Evolutionary conservation across 257 asterid genomes (phyloP), one percentile per base, ranked within the genome.

Genomic region (Solanum medicagineum): DNA sequence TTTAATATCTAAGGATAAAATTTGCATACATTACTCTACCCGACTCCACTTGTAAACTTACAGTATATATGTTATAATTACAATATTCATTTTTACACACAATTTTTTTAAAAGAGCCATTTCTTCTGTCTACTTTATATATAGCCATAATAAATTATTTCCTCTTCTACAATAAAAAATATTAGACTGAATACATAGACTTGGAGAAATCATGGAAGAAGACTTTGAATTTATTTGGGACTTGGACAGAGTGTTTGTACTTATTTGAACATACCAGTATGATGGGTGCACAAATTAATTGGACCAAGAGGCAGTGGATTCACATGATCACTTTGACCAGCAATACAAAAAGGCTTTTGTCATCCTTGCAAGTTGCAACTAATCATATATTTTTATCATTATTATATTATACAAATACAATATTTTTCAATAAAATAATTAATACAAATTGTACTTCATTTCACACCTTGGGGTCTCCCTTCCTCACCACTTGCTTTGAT

Each of bases 301-400:
- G 63, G 53, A 77, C 83, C 45, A 77, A 77, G 47, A 51, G 47
- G 26, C 83, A 26, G 59, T 79, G 83, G 22, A 79, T 79, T 79
- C 83, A 79, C 65, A 79, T 53, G 65, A 79, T 79, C 83, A 53
- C 65, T 79, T 79, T 79, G 65, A 79, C 65, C 65, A 79, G 42
- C 47, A 77, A 79, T 40, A 24, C 15, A 75, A 49, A 51, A 49
- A 5, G 9, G 11, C 45, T 20, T 70, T 73, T 22, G 40, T 20
- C n/a, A 20, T 77, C 47, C 24, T 26, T 26, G 65, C 83, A 79
- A 79, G 63, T 79, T 79, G 82, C 14, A 77, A 36, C 26, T 9
- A 51, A 77, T 53, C 40, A 24, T 77, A 44, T 73, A 71, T 14
- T 3, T 19, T 40, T n/a, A 44, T 45, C 45, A 70, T 69, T 59